Base-by-base conservation (phyloP, 2,329 filamentous ascomycete species). In the Chaetomium olivaceum region DNA sequence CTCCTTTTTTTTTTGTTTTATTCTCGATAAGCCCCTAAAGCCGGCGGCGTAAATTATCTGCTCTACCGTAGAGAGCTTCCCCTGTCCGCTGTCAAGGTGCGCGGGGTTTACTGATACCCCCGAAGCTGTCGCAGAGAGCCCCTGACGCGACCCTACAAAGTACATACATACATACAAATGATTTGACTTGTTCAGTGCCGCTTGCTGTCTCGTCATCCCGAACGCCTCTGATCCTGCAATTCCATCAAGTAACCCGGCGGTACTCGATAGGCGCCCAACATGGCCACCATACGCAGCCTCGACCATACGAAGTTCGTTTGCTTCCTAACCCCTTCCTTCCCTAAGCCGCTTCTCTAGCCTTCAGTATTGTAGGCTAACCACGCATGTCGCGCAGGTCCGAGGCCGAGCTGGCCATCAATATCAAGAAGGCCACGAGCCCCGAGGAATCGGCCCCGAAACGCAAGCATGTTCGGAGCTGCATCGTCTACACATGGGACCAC, bases 401-500 rank as follows among this genome's bases (percentile, higher is more conserved):
- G 75, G 83, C 85, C 72, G 88, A 91, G 76, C 83, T 91, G 70
- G 83, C 86, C 66, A 85, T 90, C 77, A 89, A 89, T 77, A 90
- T 91, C 72, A 84, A 85, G 75, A 91, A 91, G 76, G 88, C 88
- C 21, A 91, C 88, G 60, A 90, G 83, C 73, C 82, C 82, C 73
- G 88, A 91, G 71, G 88, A 91, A 76, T 85, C 87, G 1, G 87
- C 87, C 7, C 87, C 87, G 46, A 89, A 89, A 77, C 85, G 87
- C 74, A 99, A 99, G 81, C 95, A 99, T 91, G 95, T 99, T 65
- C 91, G 95, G 76, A 93, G 91, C 78, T 96, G 92, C 76, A 99
- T 99, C 74, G 94, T 99, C 55, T 98, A 98, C 79, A 98, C 94
- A 66, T 99, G 95, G 95, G 95, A 99, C 80, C 93, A 99, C 82